Percentiles rank a stretch among this genome's conserved stretches.
Evolutionary conservation across 805 yeast genomes (phyloP).

Genomic region (Wickerhamiella sergipiensis): DNA sequence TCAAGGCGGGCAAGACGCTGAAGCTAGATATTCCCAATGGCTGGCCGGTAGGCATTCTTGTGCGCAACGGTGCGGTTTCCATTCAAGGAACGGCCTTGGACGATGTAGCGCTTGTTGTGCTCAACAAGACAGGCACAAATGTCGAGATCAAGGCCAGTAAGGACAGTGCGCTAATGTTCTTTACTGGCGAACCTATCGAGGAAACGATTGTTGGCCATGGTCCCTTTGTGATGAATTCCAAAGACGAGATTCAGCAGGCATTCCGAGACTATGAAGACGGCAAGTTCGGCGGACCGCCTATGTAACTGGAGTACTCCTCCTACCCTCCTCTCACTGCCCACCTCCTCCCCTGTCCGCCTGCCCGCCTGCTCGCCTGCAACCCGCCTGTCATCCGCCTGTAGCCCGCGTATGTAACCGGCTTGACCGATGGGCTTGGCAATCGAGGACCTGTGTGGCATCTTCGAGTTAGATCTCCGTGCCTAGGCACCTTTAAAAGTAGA

Average conservation of each 20-base stretch:
- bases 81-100: conserved; percentile 29
- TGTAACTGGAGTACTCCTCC: not conserved
- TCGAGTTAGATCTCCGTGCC: too few relatives aligned
- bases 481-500: too few relatives aligned
- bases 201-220: conserved; percentile 6
- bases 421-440: too few relatives aligned
- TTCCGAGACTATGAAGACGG: conserved; percentile 4
- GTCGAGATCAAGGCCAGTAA: conserved; percentile 12
- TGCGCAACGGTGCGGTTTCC: conserved; percentile 44
- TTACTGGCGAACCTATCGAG: conserved; percentile 40
- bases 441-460: too few relatives aligned
- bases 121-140: conserved; percentile 32
- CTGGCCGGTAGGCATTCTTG: conserved; percentile 58
- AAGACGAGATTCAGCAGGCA: conserved; percentile 4
- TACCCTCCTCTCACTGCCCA: too few relatives aligned
- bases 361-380: too few relatives aligned
- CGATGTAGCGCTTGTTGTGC: conserved; percentile 24
- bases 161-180: conserved; percentile 49
- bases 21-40: conserved; percentile 43
- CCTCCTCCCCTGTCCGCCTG: too few relatives aligned
- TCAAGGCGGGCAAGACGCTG: conserved; percentile 52
- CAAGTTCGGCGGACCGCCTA: not conserved
- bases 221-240: conserved; percentile 7
- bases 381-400: too few relatives aligned
- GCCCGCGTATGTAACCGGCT: too few relatives aligned